Evolutionary conservation across 495 filamentous ascomycete genomes (phyloP).

Genomic region (Filosporella fistucella): DNA sequence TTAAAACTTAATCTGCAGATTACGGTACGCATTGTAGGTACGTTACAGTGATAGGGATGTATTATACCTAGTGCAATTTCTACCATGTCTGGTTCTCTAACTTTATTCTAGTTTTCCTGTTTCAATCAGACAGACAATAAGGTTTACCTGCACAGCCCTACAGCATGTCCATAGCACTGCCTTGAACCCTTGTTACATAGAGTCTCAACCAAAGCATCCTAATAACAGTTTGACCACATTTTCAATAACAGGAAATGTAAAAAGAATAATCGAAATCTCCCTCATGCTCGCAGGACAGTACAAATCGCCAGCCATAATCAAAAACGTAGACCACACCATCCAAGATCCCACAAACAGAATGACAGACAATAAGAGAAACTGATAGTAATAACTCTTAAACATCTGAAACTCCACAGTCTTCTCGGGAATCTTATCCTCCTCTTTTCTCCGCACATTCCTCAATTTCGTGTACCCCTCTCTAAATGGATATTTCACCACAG

Average conservation of each 20-base stretch:
- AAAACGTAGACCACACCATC: neutral
- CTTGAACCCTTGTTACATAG: too few species aligned
- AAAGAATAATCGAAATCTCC: neutral
- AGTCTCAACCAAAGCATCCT: too few species aligned
- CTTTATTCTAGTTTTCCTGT: too few species aligned
- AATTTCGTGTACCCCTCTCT: neutral
- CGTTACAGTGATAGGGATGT: too few species aligned
- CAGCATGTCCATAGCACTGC: too few species aligned
- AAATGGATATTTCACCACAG: neutral
- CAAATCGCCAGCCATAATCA: neutral
- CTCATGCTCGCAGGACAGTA: neutral
- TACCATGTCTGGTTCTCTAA: too few species aligned
- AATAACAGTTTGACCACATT: neutral
- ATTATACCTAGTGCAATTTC: too few species aligned
- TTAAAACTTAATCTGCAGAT: too few species aligned
- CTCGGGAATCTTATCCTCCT: neutral
- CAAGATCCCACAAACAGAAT: neutral
- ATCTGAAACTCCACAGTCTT: neutral
- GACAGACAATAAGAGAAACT: neutral
- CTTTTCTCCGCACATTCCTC: neutral
- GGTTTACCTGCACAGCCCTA: too few species aligned
- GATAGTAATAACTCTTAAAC: neutral
- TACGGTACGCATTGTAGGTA: too few species aligned
- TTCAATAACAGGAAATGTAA: neutral
- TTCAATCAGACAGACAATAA: too few species aligned